Evolutionary conservation across 257 asterid genomes (phyloP), one percentile per base, ranked within the genome.

Genomic region (Salvia miltiorrhiza): DNA sequence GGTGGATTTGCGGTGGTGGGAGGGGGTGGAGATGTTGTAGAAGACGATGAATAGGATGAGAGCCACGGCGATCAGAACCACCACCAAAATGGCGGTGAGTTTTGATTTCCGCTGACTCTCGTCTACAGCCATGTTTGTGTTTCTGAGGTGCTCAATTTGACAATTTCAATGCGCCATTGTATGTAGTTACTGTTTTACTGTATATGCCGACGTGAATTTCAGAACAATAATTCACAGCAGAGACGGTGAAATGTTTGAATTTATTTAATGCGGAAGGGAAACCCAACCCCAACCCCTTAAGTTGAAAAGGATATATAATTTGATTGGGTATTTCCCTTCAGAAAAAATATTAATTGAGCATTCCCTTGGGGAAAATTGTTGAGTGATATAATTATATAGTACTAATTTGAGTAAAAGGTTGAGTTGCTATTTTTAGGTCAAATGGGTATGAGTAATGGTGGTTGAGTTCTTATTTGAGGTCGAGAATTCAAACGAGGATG

Each of bases 21-120:
- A 50, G 73, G 73, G 16, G 59, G 39, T 47, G 70, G 56, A 28
- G 55, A 74, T 1, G 65, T 77, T 45, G 68, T 61, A 67, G 67
- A 67, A 37, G 35, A 69, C 47, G 65, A 76, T 7, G 49, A 80
- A 59, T 3, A 40, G 49, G 48, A 81, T 16, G 60, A 82, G 32
- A 0, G 63, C 48, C 10, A 72, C 8, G 30, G 73, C 52, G 2
- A 81, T 13, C 17, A 78, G 28, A 9, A 74, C 28, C 1, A 78
- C 85, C 95, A 83, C 82, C 20, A 76, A 43, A 26, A 83, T 60
- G 74, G 64, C 20, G 5, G 74, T 21, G 57, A 54, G 9, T 23
- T 49, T 77, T 4, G 50, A 49, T 10, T 65, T 60, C 37, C 26
- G 70, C 32, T 11, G 17, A 20, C 3, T 4, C 2, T 37, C 33